Conservation (phyloP, 805 yeast species). For the Vanderwaltozyma tropicalis region DNA sequence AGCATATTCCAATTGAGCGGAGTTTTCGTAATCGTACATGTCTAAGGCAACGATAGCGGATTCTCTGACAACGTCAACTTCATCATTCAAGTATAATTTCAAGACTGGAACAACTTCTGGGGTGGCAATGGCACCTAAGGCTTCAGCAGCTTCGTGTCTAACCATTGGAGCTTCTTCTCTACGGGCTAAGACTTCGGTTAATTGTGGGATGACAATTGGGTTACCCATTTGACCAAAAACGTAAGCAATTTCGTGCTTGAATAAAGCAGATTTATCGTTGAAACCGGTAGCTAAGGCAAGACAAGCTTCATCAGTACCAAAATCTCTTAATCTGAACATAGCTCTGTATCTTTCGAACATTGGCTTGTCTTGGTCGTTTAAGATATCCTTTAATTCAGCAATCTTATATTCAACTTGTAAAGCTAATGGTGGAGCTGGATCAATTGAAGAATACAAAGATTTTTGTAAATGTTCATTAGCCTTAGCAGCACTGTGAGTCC, state of each 20-base stretch:
- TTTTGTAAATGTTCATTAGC: slow-evolving; percentile 42
- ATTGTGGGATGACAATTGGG: slow-evolving; percentile 83
- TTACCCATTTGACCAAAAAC: slow-evolving; percentile 95
- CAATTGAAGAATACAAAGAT: slow-evolving; percentile 78
- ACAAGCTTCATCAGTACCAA: slow-evolving; percentile 89
- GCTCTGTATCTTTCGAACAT: slow-evolving; percentile 94
- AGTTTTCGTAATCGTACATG: slow-evolving; percentile 93
- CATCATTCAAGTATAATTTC: slow-evolving; percentile 65
- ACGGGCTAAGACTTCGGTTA: slow-evolving; percentile 71
- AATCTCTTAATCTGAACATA: slow-evolving; percentile 93
- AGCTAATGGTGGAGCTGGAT: slow-evolving; percentile 98
- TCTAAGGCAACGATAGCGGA: slow-evolving; percentile 95
- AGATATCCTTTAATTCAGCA: slow-evolving; percentile 50
- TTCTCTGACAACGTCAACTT: slow-evolving; percentile 86
- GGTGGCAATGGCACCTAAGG: slow-evolving; percentile 92
- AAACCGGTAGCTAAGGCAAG: slow-evolving; percentile 86
- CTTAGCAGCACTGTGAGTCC: slow-evolving; percentile 62
- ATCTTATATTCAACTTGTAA: slow-evolving; percentile 44
- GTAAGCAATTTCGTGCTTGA: slow-evolving; percentile 96
- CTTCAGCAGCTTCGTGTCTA: slow-evolving; percentile 99
- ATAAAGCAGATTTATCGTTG: slow-evolving; percentile 80
- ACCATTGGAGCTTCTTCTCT: slow-evolving; percentile 92
- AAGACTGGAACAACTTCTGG: slow-evolving; percentile 89
- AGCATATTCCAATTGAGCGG: slow-evolving; percentile 68
- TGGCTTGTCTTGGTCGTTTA: slow-evolving; percentile 69